phyloP scores from a whole-genome alignment of 441 rosid genomes.

The Gossypium gossypioides region DNA sequence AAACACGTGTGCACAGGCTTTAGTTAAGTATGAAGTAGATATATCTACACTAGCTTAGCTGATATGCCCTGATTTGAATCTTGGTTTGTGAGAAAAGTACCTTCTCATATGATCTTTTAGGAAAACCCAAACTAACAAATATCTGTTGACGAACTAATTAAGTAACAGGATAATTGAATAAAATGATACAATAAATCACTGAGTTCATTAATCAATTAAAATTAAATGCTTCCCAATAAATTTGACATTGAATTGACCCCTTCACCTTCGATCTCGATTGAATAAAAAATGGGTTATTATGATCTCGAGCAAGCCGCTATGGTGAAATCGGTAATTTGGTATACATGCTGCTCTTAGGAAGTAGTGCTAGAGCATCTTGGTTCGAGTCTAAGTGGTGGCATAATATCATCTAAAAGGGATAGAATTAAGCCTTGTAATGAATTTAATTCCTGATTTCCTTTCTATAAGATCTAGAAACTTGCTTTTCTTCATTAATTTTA shows the following conservation, averaged over 20 bases:
- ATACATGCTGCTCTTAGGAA: not conserved
- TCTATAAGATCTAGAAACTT: not conserved
- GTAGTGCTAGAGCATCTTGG: not conserved
- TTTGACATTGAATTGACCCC: not conserved
- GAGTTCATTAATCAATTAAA: not conserved
- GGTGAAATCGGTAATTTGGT: not conserved
- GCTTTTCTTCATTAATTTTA: not conserved
- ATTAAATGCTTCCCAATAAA: not conserved
- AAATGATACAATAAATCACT: not conserved
- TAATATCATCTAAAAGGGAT: not conserved
- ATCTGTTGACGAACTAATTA: too few relatives aligned
- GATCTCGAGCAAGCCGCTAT: not conserved
- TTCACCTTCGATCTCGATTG: not conserved
- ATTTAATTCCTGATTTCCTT: not conserved
- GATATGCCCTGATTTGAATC: not conserved
- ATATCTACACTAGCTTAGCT: not conserved
- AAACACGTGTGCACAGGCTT: too few relatives aligned
- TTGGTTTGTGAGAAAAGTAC: not conserved
- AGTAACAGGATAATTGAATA: not conserved
- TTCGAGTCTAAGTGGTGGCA: not conserved
- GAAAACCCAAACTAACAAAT: too few relatives aligned
- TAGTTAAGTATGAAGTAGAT: not conserved
- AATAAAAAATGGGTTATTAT: not conserved
- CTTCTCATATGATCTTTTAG: not conserved
- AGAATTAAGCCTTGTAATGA: not conserved